A percentile compares a stretch with the other conserved stretches of the same genome.
Conservation (phyloP, 495 filamentous ascomycete species). For the Daldinia concentrica region DNA sequence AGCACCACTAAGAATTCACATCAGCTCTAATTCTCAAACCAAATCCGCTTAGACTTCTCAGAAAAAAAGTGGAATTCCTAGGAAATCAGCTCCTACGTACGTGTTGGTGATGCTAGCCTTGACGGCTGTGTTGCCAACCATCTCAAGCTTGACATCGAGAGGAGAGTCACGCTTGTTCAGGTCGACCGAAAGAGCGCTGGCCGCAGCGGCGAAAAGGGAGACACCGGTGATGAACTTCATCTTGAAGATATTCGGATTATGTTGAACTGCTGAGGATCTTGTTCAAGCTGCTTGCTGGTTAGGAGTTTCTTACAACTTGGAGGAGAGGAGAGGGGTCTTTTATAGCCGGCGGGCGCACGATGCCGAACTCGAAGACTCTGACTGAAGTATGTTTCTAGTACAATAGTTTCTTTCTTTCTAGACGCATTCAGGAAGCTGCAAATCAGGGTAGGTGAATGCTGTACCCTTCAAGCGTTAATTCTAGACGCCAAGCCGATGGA, state of each 20-base stretch:
- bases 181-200: constrained; percentile 57
- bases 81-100: constrained; percentile 11
- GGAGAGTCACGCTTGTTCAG: constrained; percentile 52
- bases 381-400: constrained; percentile 27
- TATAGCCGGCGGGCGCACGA: constrained; percentile 30
- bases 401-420: constrained; percentile 7
- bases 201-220: constrained; percentile 56
- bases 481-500: constrained; percentile 32
- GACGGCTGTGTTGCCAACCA: constrained; percentile 64
- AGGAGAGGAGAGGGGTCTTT: constrained; percentile 12
- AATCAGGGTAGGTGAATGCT: constrained; percentile 14
- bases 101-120: constrained; percentile 70
- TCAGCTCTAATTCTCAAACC: constrained; percentile 6
- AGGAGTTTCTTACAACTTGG: constrained; percentile 5
- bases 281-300: constrained; percentile 29
- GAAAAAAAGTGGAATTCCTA: neutral
- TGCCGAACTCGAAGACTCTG: neutral
- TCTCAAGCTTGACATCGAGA: constrained; percentile 62
- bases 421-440: constrained; percentile 35
- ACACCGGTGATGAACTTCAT: constrained; percentile 52
- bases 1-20: constrained; percentile 47
- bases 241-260: constrained; percentile 23
- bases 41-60: neutral
- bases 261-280: constrained; percentile 17
- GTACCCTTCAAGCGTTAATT: constrained; percentile 8